phyloP scores from a whole-genome alignment of 345 rosid genomes.

The Pugionium dolabratum region DNA sequence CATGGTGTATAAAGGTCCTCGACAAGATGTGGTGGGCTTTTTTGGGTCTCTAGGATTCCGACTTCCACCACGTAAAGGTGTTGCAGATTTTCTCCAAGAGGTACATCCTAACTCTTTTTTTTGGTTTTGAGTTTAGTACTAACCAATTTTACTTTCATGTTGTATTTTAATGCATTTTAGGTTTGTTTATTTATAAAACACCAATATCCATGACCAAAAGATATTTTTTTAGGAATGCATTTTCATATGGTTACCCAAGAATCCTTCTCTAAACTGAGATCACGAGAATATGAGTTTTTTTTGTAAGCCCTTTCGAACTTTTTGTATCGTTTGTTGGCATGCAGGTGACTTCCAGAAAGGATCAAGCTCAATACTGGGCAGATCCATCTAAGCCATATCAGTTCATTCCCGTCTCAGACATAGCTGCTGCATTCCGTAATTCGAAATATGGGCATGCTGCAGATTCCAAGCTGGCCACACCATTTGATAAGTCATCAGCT shows the following conservation, averaged over 20 bases:
- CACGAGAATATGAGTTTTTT: background rate
- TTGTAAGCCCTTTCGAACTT: constrained; percentile 12
- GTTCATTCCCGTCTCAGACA: constrained; percentile 63
- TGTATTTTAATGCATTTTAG: background rate
- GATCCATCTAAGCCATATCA: constrained; percentile 68
- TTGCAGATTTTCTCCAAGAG: constrained; percentile 99
- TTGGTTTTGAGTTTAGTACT: background rate
- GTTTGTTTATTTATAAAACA: background rate
- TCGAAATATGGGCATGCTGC: constrained; percentile 62
- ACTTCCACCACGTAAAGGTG: constrained; percentile 77
- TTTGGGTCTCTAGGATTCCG: constrained; percentile 86
- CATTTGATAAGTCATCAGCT: constrained; percentile 51
- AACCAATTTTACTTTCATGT: background rate
- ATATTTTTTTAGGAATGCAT: too few species aligned
- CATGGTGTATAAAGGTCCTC: constrained; percentile 85
- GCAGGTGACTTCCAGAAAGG: constrained; percentile 90
- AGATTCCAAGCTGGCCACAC: constrained; percentile 51
- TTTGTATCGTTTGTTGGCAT: constrained; percentile 21
- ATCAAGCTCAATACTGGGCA: constrained; percentile 98
- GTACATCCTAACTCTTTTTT: constrained; percentile 41
- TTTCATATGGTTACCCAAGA: too few species aligned
- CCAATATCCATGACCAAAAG: background rate
- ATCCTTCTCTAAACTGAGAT: too few species aligned
- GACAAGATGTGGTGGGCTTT: constrained; percentile 66
- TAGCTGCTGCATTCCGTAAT: constrained; percentile 66